phyloP scores from a whole-genome alignment of 768 basidiomycete species.

The Fomitopsis pulvina region DNA sequence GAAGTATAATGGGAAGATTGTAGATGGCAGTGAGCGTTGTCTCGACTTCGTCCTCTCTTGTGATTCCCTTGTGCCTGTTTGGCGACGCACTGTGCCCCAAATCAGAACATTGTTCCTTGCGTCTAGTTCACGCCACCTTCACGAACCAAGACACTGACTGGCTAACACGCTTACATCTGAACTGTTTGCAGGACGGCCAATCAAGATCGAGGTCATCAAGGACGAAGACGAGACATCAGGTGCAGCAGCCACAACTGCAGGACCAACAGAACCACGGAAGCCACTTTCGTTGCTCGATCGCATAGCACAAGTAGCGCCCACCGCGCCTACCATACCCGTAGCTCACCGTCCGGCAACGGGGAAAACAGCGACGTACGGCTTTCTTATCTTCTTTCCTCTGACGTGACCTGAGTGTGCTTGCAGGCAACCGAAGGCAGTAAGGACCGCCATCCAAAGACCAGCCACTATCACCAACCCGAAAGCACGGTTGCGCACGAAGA shows the following conservation, averaged over 20 bases:
- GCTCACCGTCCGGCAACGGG: not conserved
- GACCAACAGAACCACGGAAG: too few species aligned
- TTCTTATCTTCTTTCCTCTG: not conserved
- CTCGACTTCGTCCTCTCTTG: not conserved
- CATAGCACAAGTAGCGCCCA: constrained; percentile 19
- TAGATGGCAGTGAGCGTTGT: constrained; percentile 48
- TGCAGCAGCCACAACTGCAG: constrained; percentile 20
- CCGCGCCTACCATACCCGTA: not conserved
- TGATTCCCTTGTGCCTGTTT: too few species aligned
- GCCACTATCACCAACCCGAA: constrained; percentile 4
- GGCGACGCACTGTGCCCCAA: too few species aligned
- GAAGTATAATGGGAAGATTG: constrained; percentile 73
- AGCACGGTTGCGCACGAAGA: constrained; percentile 42
- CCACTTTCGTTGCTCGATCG: constrained; percentile 34
- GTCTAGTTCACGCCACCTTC: too few species aligned
- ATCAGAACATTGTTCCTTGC: too few species aligned
- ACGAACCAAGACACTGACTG: too few species aligned
- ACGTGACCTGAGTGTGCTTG: not conserved
- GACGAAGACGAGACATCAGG: constrained; percentile 32
- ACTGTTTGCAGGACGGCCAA: constrained; percentile 50
- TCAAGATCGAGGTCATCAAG: constrained; percentile 57
- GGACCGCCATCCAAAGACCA: not conserved
- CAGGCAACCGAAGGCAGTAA: not conserved
- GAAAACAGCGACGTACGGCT: not conserved
- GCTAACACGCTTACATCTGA: too few species aligned